Base-by-base conservation (phyloP, 768 basidiomycete genomes). In the Rhodotorula graminis region DNA sequence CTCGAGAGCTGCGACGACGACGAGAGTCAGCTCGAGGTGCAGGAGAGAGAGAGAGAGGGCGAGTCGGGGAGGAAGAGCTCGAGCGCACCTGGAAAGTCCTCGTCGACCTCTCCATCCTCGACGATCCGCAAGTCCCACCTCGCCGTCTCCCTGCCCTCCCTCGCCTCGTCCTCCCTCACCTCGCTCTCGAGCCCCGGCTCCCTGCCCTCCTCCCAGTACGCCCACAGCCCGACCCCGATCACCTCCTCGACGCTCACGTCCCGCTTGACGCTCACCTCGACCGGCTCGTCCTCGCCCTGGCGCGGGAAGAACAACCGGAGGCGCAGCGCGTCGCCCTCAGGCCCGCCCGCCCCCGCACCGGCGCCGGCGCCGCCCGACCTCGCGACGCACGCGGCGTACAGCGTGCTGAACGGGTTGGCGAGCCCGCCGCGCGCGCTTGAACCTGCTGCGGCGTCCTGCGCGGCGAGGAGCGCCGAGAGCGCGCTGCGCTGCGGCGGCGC, bases 101-200 rank as follows among this genome's bases (percentile, higher is more conserved):
- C 96, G 80, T 99, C 96, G 1, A 98, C 92, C 80, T 97, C 95
- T 25, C 96, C 96, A 80, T 96, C 96, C 80, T 96, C 96, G 2
- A 93, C 91, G 66, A 98, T 93, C 70, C 92, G 84, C 82, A 99
- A 80, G 52, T 92, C 88, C 95, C 96, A 99, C 2, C 92, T 93
- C 8, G 90, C 84, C 0, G 91, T 90, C 58, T 88, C 89, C 61
- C 92, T 82, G 74, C 9, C 84, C 56, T 62, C 61, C 27, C 50
- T 31, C 14, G 42, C 29, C 5, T 80, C 83, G 63, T 69, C 75
- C 37, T 70, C 74, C 23, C 73, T 73, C 50, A 37, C 21, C 33
- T 3, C 29, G n/a, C 40, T 31, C 53, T 31, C 53, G n/a, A 55
- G 53, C 53, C 14, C 25, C 3, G 93, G 93, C 53, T 87, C 78